Base-by-base conservation (phyloP, 1,284 basidiomycete species). In the Naganishia sp. region DNA sequence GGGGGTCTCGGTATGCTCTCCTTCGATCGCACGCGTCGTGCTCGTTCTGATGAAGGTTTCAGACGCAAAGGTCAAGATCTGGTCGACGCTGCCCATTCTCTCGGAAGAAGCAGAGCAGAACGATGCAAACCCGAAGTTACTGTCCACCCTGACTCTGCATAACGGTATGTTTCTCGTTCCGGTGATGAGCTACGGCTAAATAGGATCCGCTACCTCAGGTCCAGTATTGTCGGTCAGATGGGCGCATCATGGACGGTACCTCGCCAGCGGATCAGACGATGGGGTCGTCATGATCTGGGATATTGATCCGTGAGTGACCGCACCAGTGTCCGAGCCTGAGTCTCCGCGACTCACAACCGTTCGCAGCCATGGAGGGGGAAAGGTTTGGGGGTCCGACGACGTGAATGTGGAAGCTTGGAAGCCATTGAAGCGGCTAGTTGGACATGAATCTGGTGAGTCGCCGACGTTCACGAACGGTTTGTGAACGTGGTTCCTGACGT, bases 361-460 rank as follows among this genome's bases (percentile, higher is more conserved):
- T 6, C 9, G 2, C 71, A 93, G 90, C 28, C 84, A 84, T 46
- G 88, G 90, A 31, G 86, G 86, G 63, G 91, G 92, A 18, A 90
- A 89, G 75, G 87, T 94, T 2, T 96, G 91, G 86, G 93, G 94
- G 3, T 89, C 90, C 25, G 90, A 93, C 72, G 93, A 95, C 75
- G 86, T 93, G 69, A 96, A 95, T 75, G 86, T 97, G n/a, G 96
- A 99, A 79, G 91, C 90, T 43, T 99, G 95, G 95, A 95, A 94
- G 75, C 90, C 94, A 3, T 79, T 94, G 72, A 91, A 92, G 69
- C 85, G 94, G 50, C 82, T 99, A 2, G 90, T 92, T 31, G 96
- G 93, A 0, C 95, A 99, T 77, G 90, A 92, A 69, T 94, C 92
- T 72, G 92, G 92, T 92, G 65, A 64, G 81, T 74, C 16, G 2